Evolutionary conservation across 106 monocot species (phyloP), one percentile per base, ranked within the genome.

Genomic region (Xerophyta viscosa): DNA sequence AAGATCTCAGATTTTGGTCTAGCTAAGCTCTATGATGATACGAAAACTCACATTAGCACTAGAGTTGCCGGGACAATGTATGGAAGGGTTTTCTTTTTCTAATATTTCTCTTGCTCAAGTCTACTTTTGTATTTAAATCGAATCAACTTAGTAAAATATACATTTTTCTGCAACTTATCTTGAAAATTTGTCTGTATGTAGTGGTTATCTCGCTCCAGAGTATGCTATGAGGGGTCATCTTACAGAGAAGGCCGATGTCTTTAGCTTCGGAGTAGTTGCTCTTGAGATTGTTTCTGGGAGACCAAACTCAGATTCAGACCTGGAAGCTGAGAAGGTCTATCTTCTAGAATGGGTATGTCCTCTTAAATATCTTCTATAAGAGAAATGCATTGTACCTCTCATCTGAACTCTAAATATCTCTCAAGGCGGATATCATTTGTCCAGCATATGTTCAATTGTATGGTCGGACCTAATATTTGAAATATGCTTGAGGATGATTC

Each of bases 151-250:
- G n/a, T n/a, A n/a, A n/a, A n/a, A n/a, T n/a, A n/a, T n/a, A n/a
- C n/a, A n/a, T n/a, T n/a, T n/a, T n/a, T n/a, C n/a, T n/a, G n/a
- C n/a, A n/a, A n/a, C n/a, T n/a, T n/a, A n/a, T n/a, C n/a, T n/a
- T n/a, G n/a, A n/a, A n/a, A n/a, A n/a, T n/a, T n/a, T n/a, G n/a
- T n/a, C n/a, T n/a, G 52, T 26, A 51, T 64, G 13, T 48, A 86
- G 92, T 61, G 92, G 92, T 5, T 92, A 92, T 53, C 75, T 92
- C 17, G 82, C 92, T 57, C 92, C 82, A 10, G 92, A 92, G 36
- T 92, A 92, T 44, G 92, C 91, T 21, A 75, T 92, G 82, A 86
- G 91, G 72, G 91, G 91, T 8, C 91, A 82, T 58, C 70, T 92
- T 39, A 86, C 91, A 20, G 91, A 92, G 46, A 92, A 92, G 57